Percentiles rank a stretch among this genome's conserved stretches.
These are phyloP conservation scores for Boletellus sp. DNA, from an alignment of 768 basidiomycete genomes.

Conservation along the genomic window DNA sequence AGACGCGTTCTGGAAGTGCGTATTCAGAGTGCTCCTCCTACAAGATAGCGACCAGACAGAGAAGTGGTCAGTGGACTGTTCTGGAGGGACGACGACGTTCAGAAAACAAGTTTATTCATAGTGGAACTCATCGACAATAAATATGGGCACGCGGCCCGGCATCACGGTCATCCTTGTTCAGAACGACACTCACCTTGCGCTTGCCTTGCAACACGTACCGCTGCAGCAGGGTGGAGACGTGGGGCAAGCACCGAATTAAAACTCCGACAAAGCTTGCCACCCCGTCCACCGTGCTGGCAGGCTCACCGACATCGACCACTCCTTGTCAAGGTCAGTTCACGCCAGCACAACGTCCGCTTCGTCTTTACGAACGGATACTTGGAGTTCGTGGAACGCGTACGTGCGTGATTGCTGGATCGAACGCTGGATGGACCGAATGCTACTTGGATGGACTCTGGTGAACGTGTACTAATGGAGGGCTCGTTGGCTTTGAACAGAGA, in stretches of 20 bases:
- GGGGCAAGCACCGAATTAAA: conserved; percentile 19
- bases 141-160: conserved; percentile 47
- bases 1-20: background rate
- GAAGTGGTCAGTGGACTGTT: conserved; percentile 10
- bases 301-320: conserved; percentile 42
- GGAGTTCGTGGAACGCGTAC: conserved; percentile 16
- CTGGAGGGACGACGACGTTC: conserved; percentile 26
- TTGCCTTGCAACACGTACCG: too few relatives aligned
- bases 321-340: conserved; percentile 67
- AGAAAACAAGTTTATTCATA: conserved; percentile 53
- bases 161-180: conserved; percentile 39
- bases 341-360: conserved; percentile 19
- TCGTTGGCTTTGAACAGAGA: conserved; percentile 33
- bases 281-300: conserved; percentile 7
- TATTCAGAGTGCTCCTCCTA: background rate
- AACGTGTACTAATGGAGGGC: conserved; percentile 18
- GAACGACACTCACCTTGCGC: conserved; percentile 15
- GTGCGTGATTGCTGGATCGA: conserved; percentile 32
- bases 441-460: conserved; percentile 31
- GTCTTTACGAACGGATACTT: conserved; percentile 6
- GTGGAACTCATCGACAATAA: conserved; percentile 66
- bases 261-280: conserved; percentile 22
- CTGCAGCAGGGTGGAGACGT: conserved; percentile 18
- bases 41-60: background rate
- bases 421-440: conserved; percentile 48